These are phyloP conservation scores for Venturia oleaginea DNA, from an alignment of 2,329 filamentous ascomycete species.

Conservation along the genomic window DNA sequence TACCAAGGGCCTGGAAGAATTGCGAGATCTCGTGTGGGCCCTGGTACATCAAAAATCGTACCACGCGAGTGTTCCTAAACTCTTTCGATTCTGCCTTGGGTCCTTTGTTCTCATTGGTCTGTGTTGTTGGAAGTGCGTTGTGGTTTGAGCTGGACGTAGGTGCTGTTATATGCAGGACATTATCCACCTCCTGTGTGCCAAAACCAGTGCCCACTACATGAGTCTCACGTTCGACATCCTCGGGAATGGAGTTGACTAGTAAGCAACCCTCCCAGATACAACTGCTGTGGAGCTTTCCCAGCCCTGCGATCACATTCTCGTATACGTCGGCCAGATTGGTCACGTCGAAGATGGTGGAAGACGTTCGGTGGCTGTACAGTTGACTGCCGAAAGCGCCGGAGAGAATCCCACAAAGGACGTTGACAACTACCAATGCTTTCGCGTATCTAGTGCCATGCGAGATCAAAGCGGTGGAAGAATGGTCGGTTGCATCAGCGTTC, in stretches of 20 bases:
- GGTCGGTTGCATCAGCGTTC: slow-evolving; percentile 19
- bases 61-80: slow-evolving; percentile 68
- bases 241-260: slow-evolving; percentile 63
- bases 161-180: slow-evolving; percentile 24
- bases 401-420: slow-evolving; percentile 67
- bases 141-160: neutral
- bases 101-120: slow-evolving; percentile 16
- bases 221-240: slow-evolving; percentile 49
- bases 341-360: slow-evolving; percentile 56
- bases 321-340: slow-evolving; percentile 85
- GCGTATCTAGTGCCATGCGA: slow-evolving; percentile 64
- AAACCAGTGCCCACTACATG: slow-evolving; percentile 31
- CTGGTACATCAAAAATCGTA: slow-evolving; percentile 68
- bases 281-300: slow-evolving; percentile 69
- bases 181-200: slow-evolving; percentile 31
- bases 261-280: slow-evolving; percentile 76
- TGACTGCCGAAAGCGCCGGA: slow-evolving; percentile 60
- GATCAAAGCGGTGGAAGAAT: slow-evolving; percentile 24
- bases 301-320: slow-evolving; percentile 58
- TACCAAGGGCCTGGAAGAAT: slow-evolving; percentile 79
- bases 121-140: slow-evolving; percentile 16
- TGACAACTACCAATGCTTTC: slow-evolving; percentile 68
- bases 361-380: slow-evolving; percentile 54
- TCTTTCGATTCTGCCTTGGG: slow-evolving; percentile 24
- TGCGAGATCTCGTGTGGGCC: slow-evolving; percentile 72